Conservation (phyloP, 108 stramenopile species). For the Parmales sp. region DNA sequence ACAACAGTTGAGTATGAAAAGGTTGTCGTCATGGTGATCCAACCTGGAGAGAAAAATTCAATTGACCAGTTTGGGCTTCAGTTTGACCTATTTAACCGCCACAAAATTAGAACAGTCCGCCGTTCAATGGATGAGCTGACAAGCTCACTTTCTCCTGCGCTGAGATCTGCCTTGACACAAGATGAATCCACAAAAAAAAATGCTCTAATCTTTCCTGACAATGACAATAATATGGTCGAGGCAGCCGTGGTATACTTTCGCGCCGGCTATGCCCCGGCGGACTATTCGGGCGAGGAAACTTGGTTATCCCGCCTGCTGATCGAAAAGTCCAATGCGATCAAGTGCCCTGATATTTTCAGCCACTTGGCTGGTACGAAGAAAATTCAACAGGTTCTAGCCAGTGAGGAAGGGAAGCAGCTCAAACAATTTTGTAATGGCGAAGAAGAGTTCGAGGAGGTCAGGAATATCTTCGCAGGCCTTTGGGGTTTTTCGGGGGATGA, state of each 20-base stretch:
- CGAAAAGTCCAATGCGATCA: conserved; percentile 36
- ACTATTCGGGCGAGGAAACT: conserved; percentile 26
- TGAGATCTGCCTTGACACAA: too few species aligned
- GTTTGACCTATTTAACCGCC: background rate
- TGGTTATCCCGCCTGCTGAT: conserved; percentile 36
- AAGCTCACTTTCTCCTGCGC: too few species aligned
- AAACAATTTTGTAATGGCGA: too few species aligned
- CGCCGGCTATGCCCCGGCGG: conserved; percentile 43
- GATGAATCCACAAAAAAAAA: too few species aligned
- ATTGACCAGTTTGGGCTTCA: background rate
- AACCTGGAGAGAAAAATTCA: conserved; percentile 33
- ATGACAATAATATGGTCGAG: conserved; percentile 7
- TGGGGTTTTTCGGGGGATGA: conserved; percentile 4
- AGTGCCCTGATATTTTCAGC: conserved; percentile 45
- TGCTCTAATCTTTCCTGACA: too few species aligned
- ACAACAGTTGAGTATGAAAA: background rate
- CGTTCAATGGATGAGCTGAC: too few species aligned
- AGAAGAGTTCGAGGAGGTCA: conserved; percentile 7
- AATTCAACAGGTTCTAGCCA: conserved; percentile 45
- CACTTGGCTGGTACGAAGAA: conserved; percentile 57
- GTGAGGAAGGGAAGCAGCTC: conserved; percentile 27
- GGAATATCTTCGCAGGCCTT: conserved; percentile 10
- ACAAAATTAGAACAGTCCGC: too few species aligned
- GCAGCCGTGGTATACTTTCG: conserved; percentile 47
- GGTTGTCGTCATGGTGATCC: conserved; percentile 41